Evolutionary conservation across 2,329 filamentous ascomycete species (phyloP).

Genomic region (Arthroderma sp.): DNA sequence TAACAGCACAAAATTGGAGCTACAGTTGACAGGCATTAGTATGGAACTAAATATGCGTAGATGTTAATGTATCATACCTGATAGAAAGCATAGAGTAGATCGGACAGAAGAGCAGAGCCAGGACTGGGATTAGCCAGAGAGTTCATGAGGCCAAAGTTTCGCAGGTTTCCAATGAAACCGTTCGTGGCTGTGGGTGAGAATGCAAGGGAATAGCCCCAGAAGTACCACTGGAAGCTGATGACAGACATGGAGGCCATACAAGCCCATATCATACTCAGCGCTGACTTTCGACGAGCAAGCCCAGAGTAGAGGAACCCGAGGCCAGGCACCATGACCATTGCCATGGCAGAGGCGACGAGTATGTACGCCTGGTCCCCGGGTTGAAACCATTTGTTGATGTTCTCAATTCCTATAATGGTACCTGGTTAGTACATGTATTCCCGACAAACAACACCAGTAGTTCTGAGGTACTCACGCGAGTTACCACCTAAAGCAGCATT

Average conservation of each 20-base stretch:
- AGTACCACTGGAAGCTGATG: conserved; percentile 97
- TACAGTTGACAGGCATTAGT: conserved; percentile 27
- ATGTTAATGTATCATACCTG: conserved; percentile 44
- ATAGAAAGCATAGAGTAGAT: conserved; percentile 88
- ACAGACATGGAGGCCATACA: conserved; percentile 89
- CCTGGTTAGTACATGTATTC: neutral
- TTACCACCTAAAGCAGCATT: conserved; percentile 58
- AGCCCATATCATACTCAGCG: conserved; percentile 92
- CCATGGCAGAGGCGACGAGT: conserved; percentile 78
- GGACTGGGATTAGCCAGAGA: conserved; percentile 74
- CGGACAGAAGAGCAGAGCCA: conserved; percentile 76
- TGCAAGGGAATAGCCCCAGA: conserved; percentile 95
- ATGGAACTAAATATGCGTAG: neutral
- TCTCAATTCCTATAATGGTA: conserved; percentile 54
- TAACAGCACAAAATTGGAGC: conserved; percentile 97
- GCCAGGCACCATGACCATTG: conserved; percentile 90
- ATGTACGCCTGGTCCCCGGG: conserved; percentile 91
- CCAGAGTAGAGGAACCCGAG: conserved; percentile 97
- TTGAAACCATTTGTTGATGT: conserved; percentile 92
- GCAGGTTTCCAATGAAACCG: conserved; percentile 82
- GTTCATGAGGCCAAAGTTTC: conserved; percentile 78
- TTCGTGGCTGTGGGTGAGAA: conserved; percentile 73
- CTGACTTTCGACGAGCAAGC: conserved; percentile 93
- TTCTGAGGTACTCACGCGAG: conserved; percentile 54
- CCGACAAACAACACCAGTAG: no score